phyloP scores from a whole-genome alignment of 306 rosid genomes.

The Casuarina glauca region DNA sequence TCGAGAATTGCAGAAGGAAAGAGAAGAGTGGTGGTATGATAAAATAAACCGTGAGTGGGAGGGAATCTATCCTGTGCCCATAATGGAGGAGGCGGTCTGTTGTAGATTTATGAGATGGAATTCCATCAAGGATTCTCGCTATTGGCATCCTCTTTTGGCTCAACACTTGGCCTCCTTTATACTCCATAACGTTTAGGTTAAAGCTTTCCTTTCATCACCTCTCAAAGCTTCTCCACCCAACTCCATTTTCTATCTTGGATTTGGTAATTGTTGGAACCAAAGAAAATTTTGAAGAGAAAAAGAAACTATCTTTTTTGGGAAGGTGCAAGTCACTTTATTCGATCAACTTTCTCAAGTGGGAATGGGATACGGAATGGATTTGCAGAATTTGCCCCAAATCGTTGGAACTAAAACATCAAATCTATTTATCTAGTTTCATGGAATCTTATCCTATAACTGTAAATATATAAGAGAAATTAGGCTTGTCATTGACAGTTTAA shows the following conservation, averaged over 20 bases:
- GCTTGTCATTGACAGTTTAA: too few relatives aligned
- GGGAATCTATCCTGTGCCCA: slow-evolving; percentile 8
- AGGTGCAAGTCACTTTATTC: slow-evolving; percentile 6
- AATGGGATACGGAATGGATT: background rate
- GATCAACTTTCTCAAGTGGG: slow-evolving; percentile 7
- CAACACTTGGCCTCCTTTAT: background rate
- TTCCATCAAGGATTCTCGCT: slow-evolving; percentile 29
- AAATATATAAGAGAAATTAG: too few relatives aligned
- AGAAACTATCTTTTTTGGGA: background rate
- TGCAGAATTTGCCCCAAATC: background rate
- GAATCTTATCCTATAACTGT: background rate
- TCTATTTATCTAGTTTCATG: background rate
- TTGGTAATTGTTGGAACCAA: background rate
- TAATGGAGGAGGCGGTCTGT: background rate
- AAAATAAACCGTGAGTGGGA: background rate
- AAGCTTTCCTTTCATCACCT: too few relatives aligned
- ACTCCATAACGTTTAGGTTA: background rate
- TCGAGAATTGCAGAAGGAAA: too few relatives aligned
- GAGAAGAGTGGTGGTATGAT: background rate
- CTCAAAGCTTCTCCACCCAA: background rate
- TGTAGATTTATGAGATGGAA: slow-evolving; percentile 32
- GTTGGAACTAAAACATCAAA: background rate
- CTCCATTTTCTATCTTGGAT: background rate
- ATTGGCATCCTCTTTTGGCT: background rate
- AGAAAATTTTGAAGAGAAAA: background rate